phyloP scores from a whole-genome alignment of 768 basidiomycete species.

The Hortiboletus flavorubellus region DNA sequence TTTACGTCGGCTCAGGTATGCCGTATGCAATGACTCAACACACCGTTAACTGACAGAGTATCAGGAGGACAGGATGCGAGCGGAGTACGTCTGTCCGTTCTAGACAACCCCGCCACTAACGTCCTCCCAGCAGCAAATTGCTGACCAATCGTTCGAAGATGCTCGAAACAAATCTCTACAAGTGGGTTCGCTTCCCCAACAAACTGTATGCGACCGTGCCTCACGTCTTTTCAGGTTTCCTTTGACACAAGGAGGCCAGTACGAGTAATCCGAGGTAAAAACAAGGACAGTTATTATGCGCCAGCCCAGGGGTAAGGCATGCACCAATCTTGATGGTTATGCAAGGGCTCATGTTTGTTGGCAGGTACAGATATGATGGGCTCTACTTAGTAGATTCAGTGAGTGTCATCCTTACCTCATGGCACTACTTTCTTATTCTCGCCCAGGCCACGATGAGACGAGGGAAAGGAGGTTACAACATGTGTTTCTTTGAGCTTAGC shows the following conservation, averaged over 20 bases:
- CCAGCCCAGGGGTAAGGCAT: constrained; percentile 22
- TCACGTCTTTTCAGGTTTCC: constrained; percentile 27
- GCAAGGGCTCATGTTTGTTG: neutral
- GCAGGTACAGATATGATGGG: constrained; percentile 33
- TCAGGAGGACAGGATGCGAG: constrained; percentile 23
- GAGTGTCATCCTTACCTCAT: neutral
- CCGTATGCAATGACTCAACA: neutral
- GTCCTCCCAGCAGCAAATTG: constrained; percentile 18
- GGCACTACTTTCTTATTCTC: constrained; percentile 2
- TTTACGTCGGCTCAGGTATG: constrained; percentile 33
- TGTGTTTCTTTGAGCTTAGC: constrained; percentile 32
- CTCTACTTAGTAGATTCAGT: constrained; percentile 29
- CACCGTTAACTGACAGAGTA: neutral
- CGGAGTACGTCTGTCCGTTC: constrained; percentile 13
- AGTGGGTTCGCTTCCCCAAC: constrained; percentile 6
- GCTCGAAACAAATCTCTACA: constrained; percentile 17
- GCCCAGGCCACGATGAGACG: constrained; percentile 11
- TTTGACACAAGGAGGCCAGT: constrained; percentile 29
- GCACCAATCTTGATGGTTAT: neutral
- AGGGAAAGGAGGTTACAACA: constrained; percentile 21
- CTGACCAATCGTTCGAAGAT: constrained; percentile 24
- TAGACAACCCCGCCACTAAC: neutral
- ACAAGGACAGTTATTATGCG: constrained; percentile 13
- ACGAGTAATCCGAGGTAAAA: constrained; percentile 37
- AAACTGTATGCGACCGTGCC: neutral